These are phyloP conservation scores for Pythium sukuiense DNA, from an alignment of 352 stramenopile species.

Conservation along the genomic window DNA sequence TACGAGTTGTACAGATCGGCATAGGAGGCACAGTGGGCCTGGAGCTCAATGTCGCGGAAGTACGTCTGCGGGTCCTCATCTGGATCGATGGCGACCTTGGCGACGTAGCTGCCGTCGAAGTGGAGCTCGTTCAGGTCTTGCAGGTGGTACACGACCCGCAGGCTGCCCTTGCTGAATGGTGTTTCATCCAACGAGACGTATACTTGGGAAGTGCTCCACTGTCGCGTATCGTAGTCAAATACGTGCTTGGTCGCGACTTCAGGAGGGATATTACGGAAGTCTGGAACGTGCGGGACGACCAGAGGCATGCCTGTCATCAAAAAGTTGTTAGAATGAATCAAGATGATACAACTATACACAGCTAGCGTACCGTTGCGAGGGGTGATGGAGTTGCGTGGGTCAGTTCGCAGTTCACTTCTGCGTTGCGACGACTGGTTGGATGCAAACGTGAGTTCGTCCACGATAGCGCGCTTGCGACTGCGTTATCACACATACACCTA, in stretches of 20 bases:
- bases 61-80: slow-evolving; percentile 88
- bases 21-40: slow-evolving; percentile 85
- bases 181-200: slow-evolving; percentile 77
- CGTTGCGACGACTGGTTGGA: slow-evolving; percentile 29
- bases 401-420: slow-evolving; percentile 17
- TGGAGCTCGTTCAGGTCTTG: slow-evolving; percentile 51
- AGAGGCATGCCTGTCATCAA: slow-evolving; percentile 59
- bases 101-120: slow-evolving; percentile 63
- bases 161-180: slow-evolving; percentile 78
- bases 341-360: too few species aligned
- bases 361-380: slow-evolving; percentile 21
- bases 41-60: slow-evolving; percentile 87
- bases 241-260: slow-evolving; percentile 77
- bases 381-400: slow-evolving; percentile 24
- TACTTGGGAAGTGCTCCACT: slow-evolving; percentile 73
- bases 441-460: slow-evolving; percentile 73
- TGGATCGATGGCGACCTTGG: slow-evolving; percentile 86
- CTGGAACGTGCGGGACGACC: slow-evolving; percentile 73
- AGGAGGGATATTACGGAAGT: slow-evolving; percentile 56
- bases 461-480: slow-evolving; percentile 70
- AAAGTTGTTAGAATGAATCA: background rate
- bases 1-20: slow-evolving; percentile 87
- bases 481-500: background rate
- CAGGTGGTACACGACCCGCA: slow-evolving; percentile 81
- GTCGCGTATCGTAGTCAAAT: slow-evolving; percentile 72